Base-by-base conservation (phyloP, 1,284 basidiomycete genomes). In the Cryptococcus neoformans region DNA sequence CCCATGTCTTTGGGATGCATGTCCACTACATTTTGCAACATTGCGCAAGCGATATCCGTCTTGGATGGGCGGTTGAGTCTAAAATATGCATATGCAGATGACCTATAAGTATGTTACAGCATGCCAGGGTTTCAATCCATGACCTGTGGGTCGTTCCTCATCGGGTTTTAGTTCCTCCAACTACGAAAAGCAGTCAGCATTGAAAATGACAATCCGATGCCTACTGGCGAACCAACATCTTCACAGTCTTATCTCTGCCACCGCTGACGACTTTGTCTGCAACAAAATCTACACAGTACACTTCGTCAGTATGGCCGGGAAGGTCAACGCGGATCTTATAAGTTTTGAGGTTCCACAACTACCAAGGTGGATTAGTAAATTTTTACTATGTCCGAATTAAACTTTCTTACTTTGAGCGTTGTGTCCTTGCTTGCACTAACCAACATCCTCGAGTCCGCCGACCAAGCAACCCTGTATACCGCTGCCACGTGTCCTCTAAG, bases 261-360 rank as follows among this genome's bases (percentile, higher is more conserved):
- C 94, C 96, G 73, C 92, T 95, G 60, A 97, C 93, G 37, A 98
- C 85, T 76, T 98, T 98, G 80, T 99, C 95, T 1, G 93, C 95
- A 0, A 96, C 92, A 72, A 95, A 96, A 75, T 96, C 93, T 17
- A 99, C 95, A 70, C 95, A 99, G 79, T 98, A 98, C 34, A 99
- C 95, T 75, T 99, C 96, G 70, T 99, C 95, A 0, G 89, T 90
- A 72, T 99, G 96, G 3, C 95, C 96, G 0, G 94, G 92, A 28
- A 99, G 83, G 75, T 99, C 95, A 3, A 85, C 86, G 69, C 91
- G 88, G 64, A 98, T 87, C 78, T 96, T 96, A 78, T 90, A 91
- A 14, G 91, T 94, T 75, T 92, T 92, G 58, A 96, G 81, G 74
- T 95, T 90, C 93, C 93, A 96, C 36, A 96, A 86, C 91, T 92